Conservation (phyloP, 306 rosid genomes). For the Vachellia pachyceras region DNA sequence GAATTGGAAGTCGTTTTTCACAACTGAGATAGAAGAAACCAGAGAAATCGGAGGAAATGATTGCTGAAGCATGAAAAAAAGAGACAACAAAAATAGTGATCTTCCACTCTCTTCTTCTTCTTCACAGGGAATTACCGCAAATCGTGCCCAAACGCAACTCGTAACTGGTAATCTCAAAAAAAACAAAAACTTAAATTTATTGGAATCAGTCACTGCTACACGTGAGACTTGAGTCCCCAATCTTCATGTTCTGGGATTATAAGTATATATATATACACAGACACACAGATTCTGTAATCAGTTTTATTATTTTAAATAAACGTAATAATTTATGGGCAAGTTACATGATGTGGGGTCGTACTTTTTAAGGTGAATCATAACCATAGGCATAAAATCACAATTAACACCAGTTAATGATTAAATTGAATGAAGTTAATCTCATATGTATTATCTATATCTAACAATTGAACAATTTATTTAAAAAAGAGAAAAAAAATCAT, state of each 20-base stretch:
- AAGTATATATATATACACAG: too few species aligned
- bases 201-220: neutral
- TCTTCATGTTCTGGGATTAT: neutral
- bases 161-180: neutral
- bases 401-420: too few species aligned
- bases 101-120: neutral
- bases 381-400: neutral
- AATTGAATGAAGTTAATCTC: too few species aligned
- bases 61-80: neutral
- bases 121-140: neutral
- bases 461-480: too few species aligned
- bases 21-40: neutral
- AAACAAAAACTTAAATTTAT: neutral
- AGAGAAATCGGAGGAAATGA: neutral
- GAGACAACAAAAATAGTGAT: neutral
- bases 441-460: too few species aligned
- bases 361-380: neutral
- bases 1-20: neutral
- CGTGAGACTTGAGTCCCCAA: neutral
- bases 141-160: neutral
- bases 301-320: too few species aligned
- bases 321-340: neutral
- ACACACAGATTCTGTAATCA: neutral
- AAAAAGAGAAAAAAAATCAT: too few species aligned
- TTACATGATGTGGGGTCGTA: neutral